A percentile compares a stretch with the other conserved stretches of the same genome.
phyloP scores from a whole-genome alignment of 768 basidiomycete genomes.

The Tremella fuciformis region DNA sequence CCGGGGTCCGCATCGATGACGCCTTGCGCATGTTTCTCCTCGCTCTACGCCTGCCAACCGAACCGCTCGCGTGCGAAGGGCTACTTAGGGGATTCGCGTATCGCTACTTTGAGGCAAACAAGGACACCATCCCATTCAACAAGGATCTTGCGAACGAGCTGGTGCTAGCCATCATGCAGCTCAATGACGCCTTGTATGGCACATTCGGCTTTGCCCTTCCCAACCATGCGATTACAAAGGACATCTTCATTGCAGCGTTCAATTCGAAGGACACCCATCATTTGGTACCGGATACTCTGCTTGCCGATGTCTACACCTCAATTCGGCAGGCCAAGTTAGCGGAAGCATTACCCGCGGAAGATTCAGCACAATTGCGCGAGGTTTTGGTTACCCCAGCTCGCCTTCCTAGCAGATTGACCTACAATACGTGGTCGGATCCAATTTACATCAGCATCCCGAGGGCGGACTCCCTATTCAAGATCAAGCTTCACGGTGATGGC shows the following conservation, averaged over 20 bases:
- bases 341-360: slow-evolving; percentile 10
- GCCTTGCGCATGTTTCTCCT: slow-evolving; percentile 86
- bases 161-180: slow-evolving; percentile 56
- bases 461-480: slow-evolving; percentile 73
- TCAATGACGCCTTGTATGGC: slow-evolving; percentile 78
- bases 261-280: slow-evolving; percentile 69
- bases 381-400: slow-evolving; percentile 59
- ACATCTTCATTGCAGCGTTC: slow-evolving; percentile 82
- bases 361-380: slow-evolving; percentile 54
- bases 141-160: slow-evolving; percentile 29
- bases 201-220: slow-evolving; percentile 46
- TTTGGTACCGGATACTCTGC: slow-evolving; percentile 68
- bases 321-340: slow-evolving; percentile 54
- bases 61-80: slow-evolving; percentile 59
- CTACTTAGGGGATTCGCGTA: slow-evolving; percentile 79
- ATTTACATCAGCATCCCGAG: slow-evolving; percentile 82
- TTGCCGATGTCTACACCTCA: slow-evolving; percentile 75
- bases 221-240: slow-evolving; percentile 58
- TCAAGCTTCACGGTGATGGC: slow-evolving; percentile 83
- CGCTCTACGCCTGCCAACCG: slow-evolving; percentile 66
- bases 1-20: slow-evolving; percentile 77
- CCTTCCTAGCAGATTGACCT: slow-evolving; percentile 74
- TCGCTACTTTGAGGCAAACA: slow-evolving; percentile 88
- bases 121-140: slow-evolving; percentile 71
- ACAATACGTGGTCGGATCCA: slow-evolving; percentile 81